A percentile compares a stretch with the other conserved stretches of the same genome.
Evolutionary conservation across 768 basidiomycete species (phyloP).

Genomic region (Cystofilobasidium capitatum): DNA sequence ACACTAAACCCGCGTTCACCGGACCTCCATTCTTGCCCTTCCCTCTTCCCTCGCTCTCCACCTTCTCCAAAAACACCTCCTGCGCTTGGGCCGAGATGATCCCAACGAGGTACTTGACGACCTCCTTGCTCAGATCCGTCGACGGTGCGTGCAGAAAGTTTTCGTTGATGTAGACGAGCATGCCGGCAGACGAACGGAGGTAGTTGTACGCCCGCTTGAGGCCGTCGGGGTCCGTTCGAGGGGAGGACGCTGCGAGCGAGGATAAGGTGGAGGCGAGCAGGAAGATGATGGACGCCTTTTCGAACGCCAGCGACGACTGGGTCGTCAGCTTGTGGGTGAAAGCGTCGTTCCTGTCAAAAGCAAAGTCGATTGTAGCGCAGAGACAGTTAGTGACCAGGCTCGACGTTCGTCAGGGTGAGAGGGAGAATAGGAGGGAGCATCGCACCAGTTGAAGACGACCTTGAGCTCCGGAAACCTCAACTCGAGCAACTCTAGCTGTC

Average conservation of each 20-base stretch:
- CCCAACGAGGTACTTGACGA: slow-evolving; percentile 84
- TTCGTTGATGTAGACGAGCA: slow-evolving; percentile 98
- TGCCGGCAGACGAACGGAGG: slow-evolving; percentile 79
- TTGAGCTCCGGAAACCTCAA: slow-evolving; percentile 92
- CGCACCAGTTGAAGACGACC: slow-evolving; percentile 77
- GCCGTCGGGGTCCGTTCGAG: slow-evolving; percentile 79
- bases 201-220: slow-evolving; percentile 88
- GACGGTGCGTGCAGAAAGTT: slow-evolving; percentile 97
- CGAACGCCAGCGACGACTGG: slow-evolving; percentile 92
- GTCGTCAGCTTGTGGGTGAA: slow-evolving; percentile 89
- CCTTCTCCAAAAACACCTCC: slow-evolving; percentile 92
- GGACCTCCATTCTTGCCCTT: slow-evolving; percentile 15
- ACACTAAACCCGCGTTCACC: slow-evolving; percentile 46
- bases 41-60: slow-evolving; percentile 82
- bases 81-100: slow-evolving; percentile 86
- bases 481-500: slow-evolving; percentile 93
- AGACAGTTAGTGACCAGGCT: neutral
- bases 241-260: slow-evolving; percentile 70
- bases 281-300: slow-evolving; percentile 95
- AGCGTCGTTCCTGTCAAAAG: slow-evolving; percentile 60
- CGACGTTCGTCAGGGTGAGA: neutral
- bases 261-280: slow-evolving; percentile 92
- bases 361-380: neutral
- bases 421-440: neutral
- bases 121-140: slow-evolving; percentile 85